A percentile compares a stretch with the other conserved stretches of the same genome.
Evolutionary conservation across 176 grass and related monocot species (phyloP).

Genomic region (Neostapfia colusana): DNA sequence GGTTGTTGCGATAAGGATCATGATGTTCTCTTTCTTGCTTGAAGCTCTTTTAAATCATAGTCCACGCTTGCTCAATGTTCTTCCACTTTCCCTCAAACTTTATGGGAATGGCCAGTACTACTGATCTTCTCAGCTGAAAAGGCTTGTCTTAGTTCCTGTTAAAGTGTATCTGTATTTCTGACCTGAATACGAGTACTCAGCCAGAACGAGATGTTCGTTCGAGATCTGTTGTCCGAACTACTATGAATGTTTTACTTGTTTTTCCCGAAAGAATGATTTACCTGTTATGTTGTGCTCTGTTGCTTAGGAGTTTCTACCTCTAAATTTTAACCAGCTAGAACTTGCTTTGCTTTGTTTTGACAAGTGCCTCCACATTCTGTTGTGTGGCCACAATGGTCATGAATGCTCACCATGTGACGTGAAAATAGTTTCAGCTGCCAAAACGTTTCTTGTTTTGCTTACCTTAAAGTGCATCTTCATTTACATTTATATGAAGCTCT

Average conservation of each 20-base stretch:
- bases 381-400: not conserved
- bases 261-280: no score
- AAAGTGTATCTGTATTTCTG: conserved; percentile 2
- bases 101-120: not conserved
- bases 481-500: not conserved
- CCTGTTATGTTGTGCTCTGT: not conserved
- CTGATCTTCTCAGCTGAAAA: not conserved
- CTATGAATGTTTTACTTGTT: not conserved
- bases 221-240: not conserved
- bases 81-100: not conserved
- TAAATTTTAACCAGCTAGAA: not conserved
- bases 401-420: not conserved
- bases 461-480: not conserved
- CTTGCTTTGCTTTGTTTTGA: not conserved
- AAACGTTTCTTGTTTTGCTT: not conserved
- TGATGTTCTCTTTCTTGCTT: not conserved
- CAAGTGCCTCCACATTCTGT: conserved; percentile 1
- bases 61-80: conserved; percentile 16
- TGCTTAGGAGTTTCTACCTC: not conserved
- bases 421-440: not conserved
- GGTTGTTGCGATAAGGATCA: conserved; percentile 26
- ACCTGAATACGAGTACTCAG: conserved; percentile 13
- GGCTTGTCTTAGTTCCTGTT: not conserved
- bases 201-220: not conserved
- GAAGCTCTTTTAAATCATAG: not conserved